These are phyloP conservation scores for Halophytophthora polymorphica DNA, from an alignment of 352 stramenopile species.

Conservation along the genomic window DNA sequence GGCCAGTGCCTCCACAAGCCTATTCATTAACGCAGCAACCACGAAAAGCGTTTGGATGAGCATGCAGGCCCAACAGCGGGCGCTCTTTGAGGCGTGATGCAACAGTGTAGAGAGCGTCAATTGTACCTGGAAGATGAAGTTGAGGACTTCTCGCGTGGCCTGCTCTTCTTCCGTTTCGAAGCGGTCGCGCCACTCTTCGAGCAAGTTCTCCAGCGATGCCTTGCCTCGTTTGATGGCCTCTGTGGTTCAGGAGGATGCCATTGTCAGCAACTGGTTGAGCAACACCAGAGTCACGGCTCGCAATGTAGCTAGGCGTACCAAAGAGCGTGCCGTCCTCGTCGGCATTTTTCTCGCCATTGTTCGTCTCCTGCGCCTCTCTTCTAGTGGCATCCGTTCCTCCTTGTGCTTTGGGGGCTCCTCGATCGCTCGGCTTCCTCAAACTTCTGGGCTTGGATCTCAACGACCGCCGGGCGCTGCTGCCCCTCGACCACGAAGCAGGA, in stretches of 20 bases:
- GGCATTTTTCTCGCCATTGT: slow-evolving; percentile 5
- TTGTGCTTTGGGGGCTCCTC: slow-evolving; percentile 11
- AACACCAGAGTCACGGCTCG: slow-evolving; percentile 4
- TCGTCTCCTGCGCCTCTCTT: slow-evolving; percentile 4
- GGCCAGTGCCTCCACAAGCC: slow-evolving; percentile 51
- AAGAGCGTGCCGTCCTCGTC: slow-evolving; percentile 25
- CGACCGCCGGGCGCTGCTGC: slow-evolving; percentile 25
- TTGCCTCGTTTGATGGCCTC: slow-evolving; percentile 59
- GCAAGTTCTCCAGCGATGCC: slow-evolving; percentile 42
- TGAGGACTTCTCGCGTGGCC: slow-evolving; percentile 67
- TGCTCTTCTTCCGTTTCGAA: slow-evolving; percentile 59
- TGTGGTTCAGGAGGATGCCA: slow-evolving; percentile 14
- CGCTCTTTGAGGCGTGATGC: too few relatives aligned
- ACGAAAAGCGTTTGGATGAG: slow-evolving; percentile 2
- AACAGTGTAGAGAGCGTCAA: not conserved
- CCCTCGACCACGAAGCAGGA: slow-evolving; percentile 10
- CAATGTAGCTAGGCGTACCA: slow-evolving; percentile 14
- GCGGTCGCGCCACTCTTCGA: slow-evolving; percentile 65
- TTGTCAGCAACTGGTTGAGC: not conserved
- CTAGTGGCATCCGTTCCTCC: not conserved
- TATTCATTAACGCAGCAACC: slow-evolving; percentile 2
- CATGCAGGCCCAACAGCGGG: slow-evolving; percentile 16
- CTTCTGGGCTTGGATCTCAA: slow-evolving; percentile 29
- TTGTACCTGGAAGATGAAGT: slow-evolving; percentile 69
- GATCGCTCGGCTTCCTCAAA: slow-evolving; percentile 3